phyloP scores from a whole-genome alignment of 805 yeast genomes.

The Saccharomycopsis javanensis region DNA sequence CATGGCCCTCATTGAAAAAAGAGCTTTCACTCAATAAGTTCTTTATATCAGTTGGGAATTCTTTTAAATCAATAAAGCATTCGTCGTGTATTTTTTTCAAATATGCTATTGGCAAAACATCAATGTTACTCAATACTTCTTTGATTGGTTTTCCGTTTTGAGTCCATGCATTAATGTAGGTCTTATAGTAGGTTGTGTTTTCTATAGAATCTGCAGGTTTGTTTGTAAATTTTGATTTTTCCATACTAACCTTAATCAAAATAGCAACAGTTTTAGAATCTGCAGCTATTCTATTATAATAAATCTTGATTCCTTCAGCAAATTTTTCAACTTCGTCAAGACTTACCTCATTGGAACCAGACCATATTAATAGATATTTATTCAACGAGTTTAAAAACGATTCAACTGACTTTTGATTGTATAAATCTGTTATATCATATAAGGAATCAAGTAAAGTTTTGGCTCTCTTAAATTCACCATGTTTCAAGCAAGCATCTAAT shows the following conservation, averaged over 20 bases:
- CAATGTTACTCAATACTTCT: constrained; percentile 38
- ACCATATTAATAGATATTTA: constrained; percentile 41
- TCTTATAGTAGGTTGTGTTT: constrained; percentile 2
- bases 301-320: constrained; percentile 27
- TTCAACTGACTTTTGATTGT: constrained; percentile 25
- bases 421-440: constrained; percentile 34
- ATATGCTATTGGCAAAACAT: constrained; percentile 26
- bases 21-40: constrained; percentile 21
- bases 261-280: constrained; percentile 56
- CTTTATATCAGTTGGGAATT: constrained; percentile 30
- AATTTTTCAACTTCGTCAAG: constrained; percentile 36
- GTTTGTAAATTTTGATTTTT: constrained; percentile 15
- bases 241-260: constrained; percentile 37
- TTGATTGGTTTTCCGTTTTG: constrained; percentile 21
- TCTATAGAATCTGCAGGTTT: neutral
- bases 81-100: constrained; percentile 19
- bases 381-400: constrained; percentile 60
- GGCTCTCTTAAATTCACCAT: constrained; percentile 61
- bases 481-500: constrained; percentile 65
- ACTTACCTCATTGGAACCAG: constrained; percentile 32
- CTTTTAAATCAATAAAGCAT: constrained; percentile 20
- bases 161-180: constrained; percentile 19
- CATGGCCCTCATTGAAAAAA: neutral
- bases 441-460: constrained; percentile 55
- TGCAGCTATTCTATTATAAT: constrained; percentile 29